Percentiles rank a stretch among this genome's conserved stretches.
Evolutionary conservation across 257 asterid genomes (phyloP).

Genomic region (Penstemon newberryi): DNA sequence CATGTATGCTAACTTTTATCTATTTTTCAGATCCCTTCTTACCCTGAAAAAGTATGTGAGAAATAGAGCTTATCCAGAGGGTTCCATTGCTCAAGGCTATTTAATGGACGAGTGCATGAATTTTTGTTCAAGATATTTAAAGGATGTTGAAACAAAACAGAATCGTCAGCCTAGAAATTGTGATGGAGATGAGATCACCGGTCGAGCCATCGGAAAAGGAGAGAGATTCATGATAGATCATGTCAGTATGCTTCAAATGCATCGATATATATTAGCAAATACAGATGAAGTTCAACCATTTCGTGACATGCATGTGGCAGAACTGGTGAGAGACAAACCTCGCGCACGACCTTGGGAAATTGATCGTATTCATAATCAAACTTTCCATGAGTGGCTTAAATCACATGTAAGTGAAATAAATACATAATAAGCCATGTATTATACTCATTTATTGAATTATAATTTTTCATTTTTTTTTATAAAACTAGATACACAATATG

Average conservation of each 20-base stretch:
- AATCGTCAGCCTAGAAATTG: neutral
- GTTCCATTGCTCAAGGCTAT: too few relatives aligned
- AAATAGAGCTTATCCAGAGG: too few relatives aligned
- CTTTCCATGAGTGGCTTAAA: constrained; percentile 16
- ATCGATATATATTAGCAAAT: neutral
- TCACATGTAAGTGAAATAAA: neutral
- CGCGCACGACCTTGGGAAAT: neutral
- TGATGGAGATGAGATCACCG: neutral
- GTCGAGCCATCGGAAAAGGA: neutral
- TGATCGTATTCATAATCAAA: neutral
- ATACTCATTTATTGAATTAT: too few relatives aligned
- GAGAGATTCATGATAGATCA: neutral
- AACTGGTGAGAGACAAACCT: neutral
- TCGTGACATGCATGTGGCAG: neutral
- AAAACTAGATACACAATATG: too few relatives aligned
- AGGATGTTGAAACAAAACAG: constrained; percentile 9
- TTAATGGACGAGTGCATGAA: constrained; percentile 20
- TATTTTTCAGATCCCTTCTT: neutral
- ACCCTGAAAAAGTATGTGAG: neutral
- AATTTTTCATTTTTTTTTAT: too few relatives aligned
- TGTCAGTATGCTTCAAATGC: too few relatives aligned
- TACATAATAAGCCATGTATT: too few relatives aligned
- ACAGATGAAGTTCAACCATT: neutral
- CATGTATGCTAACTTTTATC: too few relatives aligned
- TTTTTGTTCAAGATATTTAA: constrained; percentile 19